Evolutionary conservation across 2,329 filamentous ascomycete species (phyloP).

Genomic region (Aspergillus puulaauensis): DNA sequence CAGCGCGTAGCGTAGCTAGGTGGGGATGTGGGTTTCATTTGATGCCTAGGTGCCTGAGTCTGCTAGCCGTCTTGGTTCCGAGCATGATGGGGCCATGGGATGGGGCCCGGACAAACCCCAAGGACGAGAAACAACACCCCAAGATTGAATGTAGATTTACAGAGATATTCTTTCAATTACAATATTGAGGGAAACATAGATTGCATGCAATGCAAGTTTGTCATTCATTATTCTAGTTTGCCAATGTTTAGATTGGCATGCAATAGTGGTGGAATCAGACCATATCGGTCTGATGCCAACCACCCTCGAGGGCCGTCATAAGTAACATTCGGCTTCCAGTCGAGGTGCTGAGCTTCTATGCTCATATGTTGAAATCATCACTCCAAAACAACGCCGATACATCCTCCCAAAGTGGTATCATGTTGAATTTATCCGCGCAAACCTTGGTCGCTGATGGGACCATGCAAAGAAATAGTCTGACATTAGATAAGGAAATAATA

Average conservation of each 20-base stretch:
- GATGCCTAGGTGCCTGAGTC: conserved; percentile 9
- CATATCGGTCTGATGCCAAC: background rate
- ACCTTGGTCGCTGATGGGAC: conserved; percentile 34
- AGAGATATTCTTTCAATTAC: background rate
- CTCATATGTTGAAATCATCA: conserved; percentile 41
- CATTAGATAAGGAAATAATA: conserved; percentile 31
- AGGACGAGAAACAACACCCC: background rate
- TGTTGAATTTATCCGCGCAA: conserved; percentile 49
- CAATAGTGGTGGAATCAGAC: conserved; percentile 12
- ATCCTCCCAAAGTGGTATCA: conserved; percentile 49
- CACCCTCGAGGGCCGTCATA: conserved; percentile 10
- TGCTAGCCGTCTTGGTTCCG: background rate
- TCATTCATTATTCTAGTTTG: conserved; percentile 28
- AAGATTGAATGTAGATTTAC: background rate
- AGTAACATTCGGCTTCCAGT: conserved; percentile 12
- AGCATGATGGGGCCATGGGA: background rate
- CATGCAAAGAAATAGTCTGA: conserved; percentile 36
- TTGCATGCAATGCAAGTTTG: conserved; percentile 8
- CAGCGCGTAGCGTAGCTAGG: conserved; percentile 22
- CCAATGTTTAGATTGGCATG: conserved; percentile 41
- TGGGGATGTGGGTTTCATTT: background rate
- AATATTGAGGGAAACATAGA: background rate
- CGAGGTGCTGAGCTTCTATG: conserved; percentile 16
- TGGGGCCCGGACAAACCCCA: conserved; percentile 4
- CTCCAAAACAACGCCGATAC: conserved; percentile 38